A percentile compares a stretch with the other conserved stretches of the same genome.
Conservation (phyloP, 1,284 basidiomycete genomes). For the Ganoderma boninense region DNA sequence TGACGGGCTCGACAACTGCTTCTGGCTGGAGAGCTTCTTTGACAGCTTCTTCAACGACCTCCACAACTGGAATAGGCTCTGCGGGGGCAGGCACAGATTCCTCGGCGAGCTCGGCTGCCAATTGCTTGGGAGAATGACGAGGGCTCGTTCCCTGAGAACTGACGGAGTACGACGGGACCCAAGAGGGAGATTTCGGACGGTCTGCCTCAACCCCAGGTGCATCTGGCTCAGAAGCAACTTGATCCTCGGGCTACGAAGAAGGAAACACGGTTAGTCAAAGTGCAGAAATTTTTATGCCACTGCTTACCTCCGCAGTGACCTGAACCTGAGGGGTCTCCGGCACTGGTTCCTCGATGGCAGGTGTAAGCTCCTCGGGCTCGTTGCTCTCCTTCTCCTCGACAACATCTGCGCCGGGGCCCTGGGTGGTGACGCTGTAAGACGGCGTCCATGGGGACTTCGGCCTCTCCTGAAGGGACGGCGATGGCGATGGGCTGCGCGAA, state of each 20-base stretch:
- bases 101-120: constrained; percentile 21
- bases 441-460: constrained; percentile 54
- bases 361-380: constrained; percentile 36
- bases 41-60: background rate
- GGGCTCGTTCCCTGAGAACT: constrained; percentile 41
- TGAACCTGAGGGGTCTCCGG: constrained; percentile 21
- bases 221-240: constrained; percentile 13
- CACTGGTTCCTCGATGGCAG: constrained; percentile 19
- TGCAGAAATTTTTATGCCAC: background rate
- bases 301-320: constrained; percentile 26
- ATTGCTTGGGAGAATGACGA: constrained; percentile 27
- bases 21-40: background rate
- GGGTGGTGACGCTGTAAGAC: constrained; percentile 50
- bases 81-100: background rate
- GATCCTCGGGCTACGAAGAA: constrained; percentile 13
- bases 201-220: constrained; percentile 15
- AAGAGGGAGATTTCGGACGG: constrained; percentile 35
- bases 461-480: constrained; percentile 34
- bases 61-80: constrained; percentile 4
- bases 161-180: constrained; percentile 50
- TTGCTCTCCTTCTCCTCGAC: constrained; percentile 39
- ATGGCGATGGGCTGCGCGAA: constrained; percentile 26
- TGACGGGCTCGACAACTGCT: background rate
- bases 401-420: constrained; percentile 42
- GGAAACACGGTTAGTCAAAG: background rate